A percentile compares a stretch with the other conserved stretches of the same genome.
phyloP scores from a whole-genome alignment of 495 filamentous ascomycete genomes.

The Annulohypoxylon maeteangense region DNA sequence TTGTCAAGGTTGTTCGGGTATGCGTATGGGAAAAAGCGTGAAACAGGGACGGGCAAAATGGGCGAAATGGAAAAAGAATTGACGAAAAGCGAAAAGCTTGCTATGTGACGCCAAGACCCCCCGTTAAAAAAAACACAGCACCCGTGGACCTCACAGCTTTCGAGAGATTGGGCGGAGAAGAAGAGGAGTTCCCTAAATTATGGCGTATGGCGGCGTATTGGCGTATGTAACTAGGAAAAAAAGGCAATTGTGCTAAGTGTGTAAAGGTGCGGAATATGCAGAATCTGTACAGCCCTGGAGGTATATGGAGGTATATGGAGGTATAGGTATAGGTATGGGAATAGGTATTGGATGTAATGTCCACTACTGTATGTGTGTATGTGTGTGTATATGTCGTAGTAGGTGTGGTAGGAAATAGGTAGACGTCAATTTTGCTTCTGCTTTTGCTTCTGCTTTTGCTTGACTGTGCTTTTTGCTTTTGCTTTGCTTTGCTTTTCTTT shows the following conservation, averaged over 20 bases:
- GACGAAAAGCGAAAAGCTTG: conserved; percentile 41
- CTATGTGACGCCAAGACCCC: conserved; percentile 46
- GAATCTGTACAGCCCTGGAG: too few relatives aligned
- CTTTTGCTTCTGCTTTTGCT: not conserved
- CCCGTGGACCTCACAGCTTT: not conserved
- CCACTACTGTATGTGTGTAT: not conserved
- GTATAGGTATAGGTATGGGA: not conserved
- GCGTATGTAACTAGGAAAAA: conserved; percentile 18
- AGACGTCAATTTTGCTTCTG: conserved; percentile 11
- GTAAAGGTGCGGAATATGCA: not conserved
- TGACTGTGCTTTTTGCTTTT: not conserved
- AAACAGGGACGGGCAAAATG: conserved; percentile 12
- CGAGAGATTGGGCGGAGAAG: conserved; percentile 10
- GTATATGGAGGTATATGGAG: not conserved
- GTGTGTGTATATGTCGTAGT: not conserved
- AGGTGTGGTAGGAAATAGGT: conserved; percentile 7
- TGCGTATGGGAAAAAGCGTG: conserved; percentile 4
- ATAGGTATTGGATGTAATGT: not conserved
- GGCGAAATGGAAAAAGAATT: conserved; percentile 24
- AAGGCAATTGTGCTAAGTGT: not conserved
- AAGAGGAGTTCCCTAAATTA: not conserved
- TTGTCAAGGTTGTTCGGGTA: conserved; percentile 21
- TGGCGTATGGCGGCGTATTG: not conserved
- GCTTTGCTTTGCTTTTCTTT: not conserved
- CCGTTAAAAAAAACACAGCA: conserved; percentile 26